A percentile compares a stretch with the other conserved stretches of the same genome.
These are phyloP conservation scores for Paecilomyces niveus DNA, from an alignment of 2,329 filamentous ascomycete genomes.

Conservation along the genomic window DNA sequence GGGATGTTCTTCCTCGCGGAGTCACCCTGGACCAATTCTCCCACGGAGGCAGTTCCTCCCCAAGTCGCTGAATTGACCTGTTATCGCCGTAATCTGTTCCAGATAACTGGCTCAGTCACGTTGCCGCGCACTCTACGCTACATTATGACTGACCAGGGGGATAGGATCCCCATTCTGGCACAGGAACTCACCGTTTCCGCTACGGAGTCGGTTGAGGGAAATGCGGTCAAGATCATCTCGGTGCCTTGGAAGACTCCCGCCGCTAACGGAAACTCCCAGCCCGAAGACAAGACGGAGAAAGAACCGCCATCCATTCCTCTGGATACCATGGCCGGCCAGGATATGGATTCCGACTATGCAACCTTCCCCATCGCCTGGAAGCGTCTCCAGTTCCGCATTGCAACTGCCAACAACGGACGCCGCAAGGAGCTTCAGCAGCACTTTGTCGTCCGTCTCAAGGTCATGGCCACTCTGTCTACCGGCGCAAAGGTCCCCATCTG, in stretches of 20 bases:
- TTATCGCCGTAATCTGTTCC: conserved; percentile 91
- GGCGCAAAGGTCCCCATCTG: conserved; percentile 75
- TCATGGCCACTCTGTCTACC: conserved; percentile 74
- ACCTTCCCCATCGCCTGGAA: conserved; percentile 94
- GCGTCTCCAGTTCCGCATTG: conserved; percentile 85
- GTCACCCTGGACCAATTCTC: conserved; percentile 53
- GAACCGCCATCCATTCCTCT: conserved; percentile 79
- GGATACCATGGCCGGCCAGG: conserved; percentile 56
- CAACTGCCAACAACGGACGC: conserved; percentile 91
- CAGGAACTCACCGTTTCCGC: conserved; percentile 87
- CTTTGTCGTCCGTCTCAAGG: conserved; percentile 82
- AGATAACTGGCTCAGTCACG: conserved; percentile 85
- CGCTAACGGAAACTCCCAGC: conserved; percentile 59
- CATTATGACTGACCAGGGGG: conserved; percentile 74
- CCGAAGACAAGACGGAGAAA: conserved; percentile 64
- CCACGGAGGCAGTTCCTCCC: conserved; percentile 51
- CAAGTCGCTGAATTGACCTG: conserved; percentile 68
- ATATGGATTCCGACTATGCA: conserved; percentile 74
- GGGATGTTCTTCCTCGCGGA: conserved; percentile 65
- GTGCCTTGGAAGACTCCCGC: conserved; percentile 97
- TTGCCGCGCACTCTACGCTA: conserved; percentile 71
- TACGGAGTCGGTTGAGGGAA: conserved; percentile 89
- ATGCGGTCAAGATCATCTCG: conserved; percentile 86
- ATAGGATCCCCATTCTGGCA: conserved; percentile 71
- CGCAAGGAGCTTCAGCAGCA: conserved; percentile 94